Conservation (phyloP, 2,329 filamentous ascomycete genomes). For the Aphanocladium album region DNA sequence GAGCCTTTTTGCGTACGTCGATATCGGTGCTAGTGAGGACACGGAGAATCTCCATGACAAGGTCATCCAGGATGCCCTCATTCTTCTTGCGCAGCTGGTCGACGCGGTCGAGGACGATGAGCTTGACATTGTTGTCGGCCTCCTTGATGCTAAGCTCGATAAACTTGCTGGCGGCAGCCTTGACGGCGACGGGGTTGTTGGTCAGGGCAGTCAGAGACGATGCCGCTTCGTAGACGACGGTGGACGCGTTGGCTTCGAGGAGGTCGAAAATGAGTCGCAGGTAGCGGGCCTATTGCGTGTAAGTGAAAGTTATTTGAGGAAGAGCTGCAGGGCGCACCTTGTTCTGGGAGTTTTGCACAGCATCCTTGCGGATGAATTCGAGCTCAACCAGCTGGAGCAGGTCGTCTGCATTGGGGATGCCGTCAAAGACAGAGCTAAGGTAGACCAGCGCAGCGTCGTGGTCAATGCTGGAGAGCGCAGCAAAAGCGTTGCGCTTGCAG, state of each 20-base stretch:
- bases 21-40: conserved; percentile 94
- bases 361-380: conserved; percentile 97
- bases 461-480: conserved; percentile 82
- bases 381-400: conserved; percentile 88
- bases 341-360: conserved; percentile 88
- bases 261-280: conserved; percentile 93
- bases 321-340: conserved; percentile 54
- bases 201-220: conserved; percentile 91
- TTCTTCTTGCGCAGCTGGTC: conserved; percentile 83
- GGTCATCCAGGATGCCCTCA: conserved; percentile 84
- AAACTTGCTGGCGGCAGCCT: conserved; percentile 91
- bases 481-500: conserved; percentile 97
- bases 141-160: conserved; percentile 97
- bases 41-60: conserved; percentile 94
- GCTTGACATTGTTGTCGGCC: conserved; percentile 97
- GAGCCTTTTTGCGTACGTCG: conserved; percentile 87
- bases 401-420: conserved; percentile 90
- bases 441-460: conserved; percentile 90
- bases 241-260: conserved; percentile 85
- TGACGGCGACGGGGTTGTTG: conserved; percentile 94
- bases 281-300: conserved; percentile 64
- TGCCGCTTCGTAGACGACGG: conserved; percentile 95
- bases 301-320: conserved; percentile 12
- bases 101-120: conserved; percentile 93
- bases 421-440: conserved; percentile 83